Base-by-base conservation (phyloP, 2,329 filamentous ascomycete species). In the Colletotrichum sp. region DNA sequence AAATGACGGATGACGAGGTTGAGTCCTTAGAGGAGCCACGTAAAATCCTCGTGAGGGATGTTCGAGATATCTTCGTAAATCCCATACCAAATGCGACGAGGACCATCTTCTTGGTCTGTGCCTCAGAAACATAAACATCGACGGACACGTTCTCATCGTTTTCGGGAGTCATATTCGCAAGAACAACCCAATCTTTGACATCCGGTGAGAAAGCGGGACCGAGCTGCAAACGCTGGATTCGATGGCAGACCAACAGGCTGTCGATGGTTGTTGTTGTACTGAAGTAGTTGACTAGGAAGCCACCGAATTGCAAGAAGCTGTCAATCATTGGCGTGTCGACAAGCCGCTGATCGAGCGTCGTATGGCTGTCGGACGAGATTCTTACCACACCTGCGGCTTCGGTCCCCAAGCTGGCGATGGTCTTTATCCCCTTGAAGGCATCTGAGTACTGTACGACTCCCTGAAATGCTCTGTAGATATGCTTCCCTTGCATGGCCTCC, bases 241-340 rank as follows among this genome's bases (percentile, higher is more conserved):
- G 38, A 4, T 73, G 70, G 34, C 70, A 73, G 55, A 73, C 64
- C 1, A 69, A 38, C 2, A 73, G 16, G 7, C 24, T 48, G 2
- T 62, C 70, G 3, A 10, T 3, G 0, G 30, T 55, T 5, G 14
- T 1, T 12, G 21, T 4, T 36, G 55, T 24, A 26, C 63, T 71
- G 36, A 73, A 75, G 34, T 71, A 79, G n/a, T 78, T 79, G 8
- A 72, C 69, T 7, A 78, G 21, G 21, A 79, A 76, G 9, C 76
- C 77, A 10, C 76, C 74, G 52, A 81, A 58, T 10, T 75, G 69
- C 9, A 73, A 34, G 61, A 71, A 78, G 56, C 65, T 71, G 52
- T 76, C 73, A 14, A 69, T 59, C 48, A 72, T 61, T n/a, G 73
- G 68, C 0, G 70, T 52, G 43, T 69, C 66, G 1, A 43, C 13